Base-by-base conservation (phyloP, 2,329 filamentous ascomycete species). In the Aspergillus udagawae region DNA sequence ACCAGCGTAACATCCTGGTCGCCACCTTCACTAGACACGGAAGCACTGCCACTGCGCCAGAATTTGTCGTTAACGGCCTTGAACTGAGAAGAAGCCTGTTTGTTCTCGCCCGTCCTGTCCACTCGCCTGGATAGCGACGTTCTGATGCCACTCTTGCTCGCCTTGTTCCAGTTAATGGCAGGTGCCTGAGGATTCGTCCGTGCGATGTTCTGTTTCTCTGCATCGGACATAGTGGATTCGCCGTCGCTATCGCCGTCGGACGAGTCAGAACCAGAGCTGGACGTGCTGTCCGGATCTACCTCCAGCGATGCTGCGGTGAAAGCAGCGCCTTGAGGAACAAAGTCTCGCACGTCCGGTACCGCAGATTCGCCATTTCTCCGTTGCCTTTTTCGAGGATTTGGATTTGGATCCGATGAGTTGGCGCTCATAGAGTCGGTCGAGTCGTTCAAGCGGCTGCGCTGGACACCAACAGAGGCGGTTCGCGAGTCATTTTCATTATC, bases 101-200 rank as follows among this genome's bases (percentile, higher is more conserved):
- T 62, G 44, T 56, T 64, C 23, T 59, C 59, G 20, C 55, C 60
- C n/a, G 58, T n/a, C 25, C 60, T 58, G 2, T 63, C 55, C 14
- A 60, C 62, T 35, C 68, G 65, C 54, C 66, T 67, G 28, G 72
- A 68, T 53, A 80, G 72, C 1, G 74, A 74, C 17, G 76, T 80
- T 42, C 78, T 69, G 49, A 80, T 71, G 8, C 71, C 70, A 47
- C 68, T 69, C 50, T 75, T 76, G 25, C 72, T 73, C 21, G 73
- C 73, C 56, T 75, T 71, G 52, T 80, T 80, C 78, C 78, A 80
- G 54, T 71, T 76, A n/a, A 72, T 68, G 1, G 68, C 67, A 9
- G 70, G 69, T 4, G 60, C 60, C 49, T 68, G 60, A 17, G 62
- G 62, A 51, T 67, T 63, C 41, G 50, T 59, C 21, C 58, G 41